Base-by-base conservation (phyloP, 2,329 filamentous ascomycete species). In the Exophiala xenobiotica region DNA sequence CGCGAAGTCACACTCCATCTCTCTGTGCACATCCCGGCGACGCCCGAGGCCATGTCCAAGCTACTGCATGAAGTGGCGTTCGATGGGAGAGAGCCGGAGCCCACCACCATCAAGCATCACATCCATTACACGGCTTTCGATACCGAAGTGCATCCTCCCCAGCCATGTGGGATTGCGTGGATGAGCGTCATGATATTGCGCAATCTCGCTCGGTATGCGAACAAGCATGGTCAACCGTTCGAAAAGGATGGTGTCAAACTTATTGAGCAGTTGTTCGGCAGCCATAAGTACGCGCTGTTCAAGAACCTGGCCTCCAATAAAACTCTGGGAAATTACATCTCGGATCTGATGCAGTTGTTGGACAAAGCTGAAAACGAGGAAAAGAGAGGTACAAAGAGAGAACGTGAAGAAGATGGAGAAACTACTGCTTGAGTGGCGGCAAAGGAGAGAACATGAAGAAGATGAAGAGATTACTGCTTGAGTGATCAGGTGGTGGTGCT, bases 161-260 rank as follows among this genome's bases (percentile, higher is more conserved):
- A n/a, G n/a, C n/a, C 74, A 2, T 62, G 68, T 43, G 74, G 74
- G 8, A 65, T 75, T 12, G 70, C 75, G 16, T 75, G 74, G 62
- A 74, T 74, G 58, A 71, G 73, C 22, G 67, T 71, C 5, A 61
- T 77, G 39, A 68, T 77, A 2, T 56, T 77, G 58, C 70, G 74
- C 35, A 77, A 77, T 44, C 64, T 77, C 22, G 70, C 73, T 7
- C 63, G 70, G 7, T 72, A 73, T 52, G 63, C 74, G 3, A 58
- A 54, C 46, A 54, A 53, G 41, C 47, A 62, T 42, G 60, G 60
- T 9, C 43, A 51, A n/a, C 42, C 43, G 16, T 58, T 58, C 37
- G 54, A 60, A 26, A 49, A 56, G 38, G 46, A 59, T 19, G 56
- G 58, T 12, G 42, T 52, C 9, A 46, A 27, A 6, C 51, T 62